phyloP scores from a whole-genome alignment of 305 asterid species.

The Solanum chacoense region DNA sequence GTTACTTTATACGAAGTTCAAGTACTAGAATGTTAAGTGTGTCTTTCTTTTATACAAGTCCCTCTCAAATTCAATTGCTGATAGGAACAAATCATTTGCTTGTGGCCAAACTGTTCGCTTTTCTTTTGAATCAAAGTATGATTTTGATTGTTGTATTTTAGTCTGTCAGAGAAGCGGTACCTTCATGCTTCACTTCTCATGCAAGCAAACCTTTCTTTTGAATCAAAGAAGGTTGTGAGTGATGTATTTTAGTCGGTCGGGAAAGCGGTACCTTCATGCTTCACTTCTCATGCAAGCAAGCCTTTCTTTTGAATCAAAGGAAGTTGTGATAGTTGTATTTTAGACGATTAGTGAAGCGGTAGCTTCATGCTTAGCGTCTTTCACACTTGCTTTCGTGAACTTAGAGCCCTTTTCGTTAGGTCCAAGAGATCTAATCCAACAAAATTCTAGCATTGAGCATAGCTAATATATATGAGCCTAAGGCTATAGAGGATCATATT shows the following conservation, averaged over 20 bases:
- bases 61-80: neutral
- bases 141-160: neutral
- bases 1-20: neutral
- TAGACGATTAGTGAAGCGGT: neutral
- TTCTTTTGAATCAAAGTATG: neutral
- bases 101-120: neutral
- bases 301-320: neutral
- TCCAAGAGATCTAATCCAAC: neutral
- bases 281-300: neutral
- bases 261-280: neutral
- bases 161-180: neutral
- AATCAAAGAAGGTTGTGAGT: neutral
- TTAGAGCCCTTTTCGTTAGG: neutral
- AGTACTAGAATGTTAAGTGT: neutral
- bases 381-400: neutral
- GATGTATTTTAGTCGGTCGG: neutral
- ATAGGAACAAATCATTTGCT: neutral
- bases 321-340: neutral
- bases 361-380: neutral
- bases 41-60: neutral
- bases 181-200: neutral
- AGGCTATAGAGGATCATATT: neutral
- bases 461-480: neutral
- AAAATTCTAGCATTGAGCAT: neutral
- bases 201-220: neutral